Base-by-base conservation (phyloP, 371 early-diverging fungal genomes). In the Lichtheimia ornata region DNA sequence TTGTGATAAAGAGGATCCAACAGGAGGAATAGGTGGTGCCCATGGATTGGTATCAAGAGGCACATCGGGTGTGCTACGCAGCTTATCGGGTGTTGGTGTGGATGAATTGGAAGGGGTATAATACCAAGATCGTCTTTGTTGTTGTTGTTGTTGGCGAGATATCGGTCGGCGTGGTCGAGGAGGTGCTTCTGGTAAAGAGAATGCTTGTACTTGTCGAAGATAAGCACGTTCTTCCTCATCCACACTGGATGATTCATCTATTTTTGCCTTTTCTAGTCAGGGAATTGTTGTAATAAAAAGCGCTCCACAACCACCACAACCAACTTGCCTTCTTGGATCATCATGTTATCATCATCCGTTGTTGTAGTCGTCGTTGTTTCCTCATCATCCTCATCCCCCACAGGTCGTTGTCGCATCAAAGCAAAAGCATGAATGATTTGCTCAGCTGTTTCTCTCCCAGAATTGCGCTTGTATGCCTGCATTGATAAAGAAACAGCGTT, bases 391-490 rank as follows among this genome's bases (percentile, higher is more conserved):
- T 52, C 54, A 43, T 63, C 73, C 15, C 63, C 70, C 9, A 72
- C 69, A 5, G 74, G 72, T 57, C 22, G 14, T 22, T 47, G 47
- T 22, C 63, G 64, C 70, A 76, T 70, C 5, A 66, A 56, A 4
- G 74, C 70, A 59, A 76, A 74, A 47, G 74, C 66, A 30, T 77
- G 78, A 25, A 80, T 77, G 27, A 66, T 66, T 50, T 70, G 63
- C 41, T 64, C 64, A 24, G 71, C 71, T 18, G 61, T 63, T 2
- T 64, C 22, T 50, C 55, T 57, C 4, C 66, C 62, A 4, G 62
- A 41, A 51, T 55, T 51, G 41, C 27, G 50, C 18, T 61, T 58
- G 43, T 62, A 66, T 24, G 66, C 65, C 68, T 68, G 24, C 35
- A 35, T 35, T 35, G 35, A 35, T 35, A 35, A 35, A 35, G 11